These are phyloP conservation scores for Pinus taeda DNA, from an alignment of 75 land plant species.

Conservation along the genomic window DNA sequence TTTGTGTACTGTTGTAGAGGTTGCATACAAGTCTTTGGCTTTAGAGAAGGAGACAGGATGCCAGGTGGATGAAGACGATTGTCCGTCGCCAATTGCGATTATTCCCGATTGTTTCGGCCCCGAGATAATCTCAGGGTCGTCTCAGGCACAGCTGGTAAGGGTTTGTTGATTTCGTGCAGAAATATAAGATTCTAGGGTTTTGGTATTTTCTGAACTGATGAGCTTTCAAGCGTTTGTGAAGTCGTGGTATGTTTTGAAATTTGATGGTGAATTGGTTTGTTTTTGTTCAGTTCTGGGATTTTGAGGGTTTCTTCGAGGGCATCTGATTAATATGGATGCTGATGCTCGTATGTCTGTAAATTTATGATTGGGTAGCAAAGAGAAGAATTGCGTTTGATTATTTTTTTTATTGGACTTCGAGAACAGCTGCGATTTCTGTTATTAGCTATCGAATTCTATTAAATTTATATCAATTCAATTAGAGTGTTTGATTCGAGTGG, in stretches of 20 bases:
- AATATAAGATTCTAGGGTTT: not conserved
- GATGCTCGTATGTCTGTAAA: no score
- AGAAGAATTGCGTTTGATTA: no score
- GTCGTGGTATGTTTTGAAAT: no score
- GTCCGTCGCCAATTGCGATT: not conserved
- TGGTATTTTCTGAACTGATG: no score
- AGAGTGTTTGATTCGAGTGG: no score
- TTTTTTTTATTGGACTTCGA: no score
- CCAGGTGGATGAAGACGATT: not conserved
- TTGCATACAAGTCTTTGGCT: not conserved
- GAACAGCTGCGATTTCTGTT: no score
- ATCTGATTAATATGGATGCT: no score
- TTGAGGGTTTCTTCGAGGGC: not conserved
- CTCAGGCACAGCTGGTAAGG: not conserved
- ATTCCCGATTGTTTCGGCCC: not conserved
- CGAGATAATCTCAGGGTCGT: not conserved
- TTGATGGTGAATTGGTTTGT: not conserved
- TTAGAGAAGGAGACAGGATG: not conserved
- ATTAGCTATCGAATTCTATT: no score
- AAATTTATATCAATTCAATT: no score
- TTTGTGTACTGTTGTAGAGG: constrained; percentile 6
- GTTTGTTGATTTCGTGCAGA: not conserved
- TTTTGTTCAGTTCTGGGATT: not conserved
- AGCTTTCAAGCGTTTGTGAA: no score
- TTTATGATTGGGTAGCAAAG: no score